These are phyloP conservation scores for Ceratocystis alfenasii DNA, from an alignment of 2,329 filamentous ascomycete genomes.

Conservation along the genomic window DNA sequence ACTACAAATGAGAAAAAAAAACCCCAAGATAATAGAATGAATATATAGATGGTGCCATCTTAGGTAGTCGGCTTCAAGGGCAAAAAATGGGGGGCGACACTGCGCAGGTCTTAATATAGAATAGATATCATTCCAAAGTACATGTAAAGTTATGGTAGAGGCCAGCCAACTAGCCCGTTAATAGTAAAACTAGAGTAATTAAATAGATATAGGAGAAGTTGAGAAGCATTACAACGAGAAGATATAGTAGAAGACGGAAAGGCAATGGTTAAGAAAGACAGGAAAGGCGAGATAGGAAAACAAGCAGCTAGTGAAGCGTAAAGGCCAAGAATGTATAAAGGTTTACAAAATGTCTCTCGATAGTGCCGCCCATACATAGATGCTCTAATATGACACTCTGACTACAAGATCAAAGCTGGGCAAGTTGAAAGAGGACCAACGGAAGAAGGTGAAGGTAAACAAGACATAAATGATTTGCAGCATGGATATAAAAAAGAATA, in stretches of 20 bases:
- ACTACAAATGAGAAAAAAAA: neutral
- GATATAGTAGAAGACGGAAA: neutral
- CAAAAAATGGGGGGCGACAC: too few species aligned
- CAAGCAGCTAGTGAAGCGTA: neutral
- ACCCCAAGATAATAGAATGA: too few species aligned
- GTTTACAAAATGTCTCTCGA: neutral
- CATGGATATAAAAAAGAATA: constrained; percentile 8
- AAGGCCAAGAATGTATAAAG: neutral
- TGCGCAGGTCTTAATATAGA: neutral
- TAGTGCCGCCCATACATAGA: neutral
- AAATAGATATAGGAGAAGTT: too few species aligned
- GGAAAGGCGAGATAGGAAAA: neutral
- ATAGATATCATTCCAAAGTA: neutral
- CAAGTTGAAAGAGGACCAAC: neutral
- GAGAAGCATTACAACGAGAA: too few species aligned
- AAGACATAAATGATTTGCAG: constrained; percentile 2
- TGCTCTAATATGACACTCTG: neutral
- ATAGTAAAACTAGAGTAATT: too few species aligned
- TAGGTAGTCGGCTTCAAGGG: too few species aligned
- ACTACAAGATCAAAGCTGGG: neutral
- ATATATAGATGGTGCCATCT: too few species aligned
- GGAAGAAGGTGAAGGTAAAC: neutral
- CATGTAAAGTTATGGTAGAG: neutral
- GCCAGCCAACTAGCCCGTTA: neutral
- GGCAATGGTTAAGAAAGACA: neutral